Conservation (phyloP, 2,329 filamentous ascomycete species). For the Capronia americana region DNA sequence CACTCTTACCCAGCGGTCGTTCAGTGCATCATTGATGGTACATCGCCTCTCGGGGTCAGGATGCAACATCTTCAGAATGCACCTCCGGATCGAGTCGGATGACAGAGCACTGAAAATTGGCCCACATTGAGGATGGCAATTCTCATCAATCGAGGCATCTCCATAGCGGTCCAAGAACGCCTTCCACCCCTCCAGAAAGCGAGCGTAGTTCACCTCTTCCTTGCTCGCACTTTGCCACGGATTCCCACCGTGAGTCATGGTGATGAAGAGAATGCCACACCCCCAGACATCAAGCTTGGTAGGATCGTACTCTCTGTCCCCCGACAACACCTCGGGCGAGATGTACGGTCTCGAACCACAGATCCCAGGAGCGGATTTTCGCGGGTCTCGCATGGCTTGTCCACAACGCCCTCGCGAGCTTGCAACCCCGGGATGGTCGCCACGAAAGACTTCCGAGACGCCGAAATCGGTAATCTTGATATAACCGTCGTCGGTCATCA, state of each 20-base stretch:
- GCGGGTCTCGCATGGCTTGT: slow-evolving; percentile 72
- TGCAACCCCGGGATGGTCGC: slow-evolving; percentile 78
- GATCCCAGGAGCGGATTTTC: slow-evolving; percentile 74
- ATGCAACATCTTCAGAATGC: slow-evolving; percentile 82
- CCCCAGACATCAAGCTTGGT: slow-evolving; percentile 86
- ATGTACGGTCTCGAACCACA: slow-evolving; percentile 88
- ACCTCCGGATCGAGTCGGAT: slow-evolving; percentile 70
- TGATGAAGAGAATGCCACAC: slow-evolving; percentile 80
- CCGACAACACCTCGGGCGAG: slow-evolving; percentile 79
- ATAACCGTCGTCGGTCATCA: slow-evolving; percentile 78
- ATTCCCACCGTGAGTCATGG: slow-evolving; percentile 73
- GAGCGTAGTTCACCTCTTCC: slow-evolving; percentile 66
- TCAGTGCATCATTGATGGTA: slow-evolving; percentile 71
- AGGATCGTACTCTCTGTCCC: slow-evolving; percentile 72
- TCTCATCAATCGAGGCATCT: slow-evolving; percentile 56
- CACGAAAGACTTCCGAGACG: slow-evolving; percentile 83
- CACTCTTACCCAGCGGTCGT: slow-evolving; percentile 73
- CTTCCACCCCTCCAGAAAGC: slow-evolving; percentile 71
- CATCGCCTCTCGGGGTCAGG: slow-evolving; percentile 75
- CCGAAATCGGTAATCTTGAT: slow-evolving; percentile 93
- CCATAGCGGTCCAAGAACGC: slow-evolving; percentile 61
- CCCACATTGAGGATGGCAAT: slow-evolving; percentile 69
- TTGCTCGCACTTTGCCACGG: slow-evolving; percentile 75
- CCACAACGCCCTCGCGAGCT: slow-evolving; percentile 76
- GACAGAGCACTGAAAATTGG: slow-evolving; percentile 71